Percentiles rank a stretch among this genome's conserved stretches.
Conservation (phyloP, 768 basidiomycete genomes). For the Chalciporus piperatus region DNA sequence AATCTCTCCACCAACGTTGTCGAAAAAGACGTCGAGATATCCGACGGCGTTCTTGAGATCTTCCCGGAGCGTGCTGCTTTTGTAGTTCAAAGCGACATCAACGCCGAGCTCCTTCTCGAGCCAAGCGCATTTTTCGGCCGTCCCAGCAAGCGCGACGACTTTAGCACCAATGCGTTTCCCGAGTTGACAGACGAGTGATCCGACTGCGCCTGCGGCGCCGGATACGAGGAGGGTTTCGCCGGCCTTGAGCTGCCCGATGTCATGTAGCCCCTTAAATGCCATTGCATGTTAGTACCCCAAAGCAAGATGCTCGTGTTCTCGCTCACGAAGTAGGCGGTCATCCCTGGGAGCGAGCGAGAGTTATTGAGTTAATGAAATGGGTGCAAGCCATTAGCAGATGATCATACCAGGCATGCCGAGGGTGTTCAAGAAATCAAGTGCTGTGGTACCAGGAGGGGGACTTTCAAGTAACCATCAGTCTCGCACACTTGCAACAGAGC, state of each 20-base stretch:
- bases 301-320: background rate
- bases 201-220: constrained; percentile 90
- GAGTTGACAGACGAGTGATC: constrained; percentile 80
- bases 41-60: constrained; percentile 72
- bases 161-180: constrained; percentile 76
- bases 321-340: constrained; percentile 88
- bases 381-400: background rate
- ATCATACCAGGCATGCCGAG: constrained; percentile 71
- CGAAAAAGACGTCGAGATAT: constrained; percentile 82
- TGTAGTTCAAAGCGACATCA: constrained; percentile 86
- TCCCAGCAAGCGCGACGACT: constrained; percentile 88
- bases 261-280: constrained; percentile 65
- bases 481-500: background rate
- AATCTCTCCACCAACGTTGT: constrained; percentile 81
- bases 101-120: constrained; percentile 82
- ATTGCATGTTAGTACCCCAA: constrained; percentile 3
- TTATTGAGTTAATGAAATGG: background rate
- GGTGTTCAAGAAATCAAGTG: constrained; percentile 78
- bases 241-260: constrained; percentile 74
- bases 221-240: constrained; percentile 87
- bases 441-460: constrained; percentile 53
- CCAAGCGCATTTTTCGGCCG: constrained; percentile 80
- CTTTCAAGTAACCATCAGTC: constrained; percentile 32
- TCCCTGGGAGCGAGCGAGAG: constrained; percentile 40
- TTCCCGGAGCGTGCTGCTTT: constrained; percentile 62